Conservation (phyloP, 495 filamentous ascomycete species). For the Podospora pseudoanserina region DNA sequence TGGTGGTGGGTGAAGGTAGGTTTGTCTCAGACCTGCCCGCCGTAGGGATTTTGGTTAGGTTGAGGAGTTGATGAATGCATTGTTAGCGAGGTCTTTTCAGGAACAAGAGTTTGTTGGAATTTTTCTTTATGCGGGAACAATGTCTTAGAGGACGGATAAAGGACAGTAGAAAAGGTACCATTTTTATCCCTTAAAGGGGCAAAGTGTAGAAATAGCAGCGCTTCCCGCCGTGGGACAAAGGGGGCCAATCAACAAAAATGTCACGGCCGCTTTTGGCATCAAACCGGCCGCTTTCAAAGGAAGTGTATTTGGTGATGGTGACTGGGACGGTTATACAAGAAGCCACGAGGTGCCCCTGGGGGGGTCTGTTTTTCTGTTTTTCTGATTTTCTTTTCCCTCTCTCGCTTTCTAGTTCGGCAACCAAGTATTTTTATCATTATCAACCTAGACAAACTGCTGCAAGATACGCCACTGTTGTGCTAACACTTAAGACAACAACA, state of each 20-base stretch:
- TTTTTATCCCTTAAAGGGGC: not conserved
- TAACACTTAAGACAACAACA: not conserved
- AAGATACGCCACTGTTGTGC: not conserved
- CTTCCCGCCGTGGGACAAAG: not conserved
- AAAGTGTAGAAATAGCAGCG: constrained; percentile 1
- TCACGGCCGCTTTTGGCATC: not conserved
- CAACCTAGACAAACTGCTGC: not conserved
- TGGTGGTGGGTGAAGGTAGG: not conserved
- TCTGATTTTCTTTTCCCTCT: not conserved
- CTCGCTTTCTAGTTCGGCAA: not conserved
- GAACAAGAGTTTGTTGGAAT: not conserved
- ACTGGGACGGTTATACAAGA: not conserved
- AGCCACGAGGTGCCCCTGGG: not conserved
- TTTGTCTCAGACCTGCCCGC: not conserved
- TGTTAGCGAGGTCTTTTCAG: constrained; percentile 8
- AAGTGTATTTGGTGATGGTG: not conserved
- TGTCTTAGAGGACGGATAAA: constrained; percentile 12
- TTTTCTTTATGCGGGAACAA: constrained; percentile 8
- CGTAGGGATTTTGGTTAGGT: constrained; percentile 8
- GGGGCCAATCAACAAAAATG: not conserved
- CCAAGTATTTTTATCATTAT: not conserved
- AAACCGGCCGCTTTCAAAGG: constrained; percentile 1
- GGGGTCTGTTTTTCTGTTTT: not conserved
- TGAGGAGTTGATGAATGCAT: constrained; percentile 7
- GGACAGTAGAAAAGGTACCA: not conserved